Base-by-base conservation (phyloP, 805 yeast genomes). In the Lipomyces mesembrius region DNA sequence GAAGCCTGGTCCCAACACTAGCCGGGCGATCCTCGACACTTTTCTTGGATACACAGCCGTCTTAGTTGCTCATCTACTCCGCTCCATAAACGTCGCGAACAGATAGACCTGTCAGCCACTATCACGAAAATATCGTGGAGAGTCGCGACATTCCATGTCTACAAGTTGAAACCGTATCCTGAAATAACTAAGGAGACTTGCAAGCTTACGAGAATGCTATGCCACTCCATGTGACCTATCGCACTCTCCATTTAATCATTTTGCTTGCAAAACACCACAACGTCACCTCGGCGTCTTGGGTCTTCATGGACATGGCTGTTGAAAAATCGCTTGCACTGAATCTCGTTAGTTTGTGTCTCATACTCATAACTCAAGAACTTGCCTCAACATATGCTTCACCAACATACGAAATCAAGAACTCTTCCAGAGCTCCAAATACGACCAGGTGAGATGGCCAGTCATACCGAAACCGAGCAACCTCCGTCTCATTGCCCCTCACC, bases 281-380 rank as follows among this genome's bases (percentile, higher is more conserved):
- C 82, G 75, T 91, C 94, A 0, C 98, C 98, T 2, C 76, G 73
- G 63, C 98, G 82, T 70, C 98, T 82, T 57, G 79, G 73, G 75
- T 94, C 98, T 90, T 97, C 96, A 77, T 93, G 98, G 75, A 87
- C 85, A 60, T 86, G 83, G 54, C 91, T 84, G 72, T 94, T 94
- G 82, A 91, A 94, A 69, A 90, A 83, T 46, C 93, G 79, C 2
- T 77, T 74, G 46, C 86, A 77, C 65, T 80, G 69, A 2, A 11
- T 59, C 58, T 76, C 77, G n/a, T 70, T 73, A 11, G 27, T 22
- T 22, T 52, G 8, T 56, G 8, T 25, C 43, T 14, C 58, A 34
- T 32, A 22, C 59, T n/a, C 20, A 43, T n/a, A 43, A 12, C 2
- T 8, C 12, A 29, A 43, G 9, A 4, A 34, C 58, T 46, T 46